phyloP scores from a whole-genome alignment of 2,329 filamentous ascomycete genomes.

The Coniella lustricola region DNA sequence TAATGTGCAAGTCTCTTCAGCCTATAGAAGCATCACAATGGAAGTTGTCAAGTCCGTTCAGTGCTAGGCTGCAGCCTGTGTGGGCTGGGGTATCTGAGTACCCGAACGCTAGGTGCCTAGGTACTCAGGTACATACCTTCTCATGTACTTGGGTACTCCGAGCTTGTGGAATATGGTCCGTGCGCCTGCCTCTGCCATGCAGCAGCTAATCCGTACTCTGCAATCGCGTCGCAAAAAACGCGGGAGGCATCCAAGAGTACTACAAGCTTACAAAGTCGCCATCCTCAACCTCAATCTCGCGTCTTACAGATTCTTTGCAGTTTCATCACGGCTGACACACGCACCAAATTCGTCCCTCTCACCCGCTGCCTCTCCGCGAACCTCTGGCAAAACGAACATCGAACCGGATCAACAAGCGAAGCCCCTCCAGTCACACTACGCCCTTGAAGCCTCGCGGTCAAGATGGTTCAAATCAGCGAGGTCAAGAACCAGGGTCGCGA shows the following conservation, averaged over 20 bases:
- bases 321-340: constrained; percentile 9
- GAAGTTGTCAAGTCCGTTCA: too few relatives aligned
- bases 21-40: too few relatives aligned
- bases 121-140: too few relatives aligned
- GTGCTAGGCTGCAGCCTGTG: too few relatives aligned
- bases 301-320: constrained; percentile 2
- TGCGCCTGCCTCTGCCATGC: not conserved
- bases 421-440: not conserved
- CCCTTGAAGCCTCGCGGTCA: constrained; percentile 25
- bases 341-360: constrained; percentile 9
- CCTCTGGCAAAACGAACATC: not conserved
- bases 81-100: too few relatives aligned
- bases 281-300: not conserved
- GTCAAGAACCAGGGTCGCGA: constrained; percentile 92
- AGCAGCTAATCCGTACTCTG: not conserved
- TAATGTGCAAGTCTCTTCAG: too few relatives aligned
- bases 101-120: too few relatives aligned
- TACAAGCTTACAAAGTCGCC: not conserved
- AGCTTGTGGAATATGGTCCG: not conserved
- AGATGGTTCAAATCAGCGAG: constrained; percentile 86
- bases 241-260: constrained; percentile 1
- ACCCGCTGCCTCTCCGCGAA: not conserved
- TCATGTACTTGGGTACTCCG: too few relatives aligned
- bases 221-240: constrained; percentile 12
- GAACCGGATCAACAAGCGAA: not conserved